Evolutionary conservation across 2,329 filamentous ascomycete species (phyloP), one percentile per base, ranked within the genome.

Genomic region (Venturia aucupariae): DNA sequence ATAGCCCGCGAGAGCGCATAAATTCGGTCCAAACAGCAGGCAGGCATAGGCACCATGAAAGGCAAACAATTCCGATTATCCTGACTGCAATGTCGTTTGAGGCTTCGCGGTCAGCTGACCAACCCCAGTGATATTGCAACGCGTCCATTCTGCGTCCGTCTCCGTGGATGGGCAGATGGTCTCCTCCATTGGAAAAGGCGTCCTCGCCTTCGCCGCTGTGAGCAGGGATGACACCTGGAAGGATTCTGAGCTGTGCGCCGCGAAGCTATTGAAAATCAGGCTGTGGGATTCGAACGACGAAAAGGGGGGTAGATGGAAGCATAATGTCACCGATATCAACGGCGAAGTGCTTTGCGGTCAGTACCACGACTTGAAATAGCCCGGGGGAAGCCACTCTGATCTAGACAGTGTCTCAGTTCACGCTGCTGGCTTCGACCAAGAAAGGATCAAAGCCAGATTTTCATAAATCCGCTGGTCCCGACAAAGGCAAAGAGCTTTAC

Each of bases 391-490:
- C 39, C 42, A 24, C 32, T 42, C 59, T 30, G 39, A 27, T 39
- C 11, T 17, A 19, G 7, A 19, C 72, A 95, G 93, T 99, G 57
- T 97, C 94, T 17, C 94, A 99, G 77, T 99, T 99, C 73, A 99
- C 94, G 2, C 84, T 99, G 11, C 83, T 96, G 61, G 95, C 92
- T 59, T 89, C 88, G 57, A 92, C 92, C n/a, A 96, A 92, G 73
- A 97, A 97, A 76, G 93, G 93, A 67, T 92, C 86, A 73, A 97
- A 96, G 75, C 95, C 94, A 41, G 90, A 95, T 74, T 99, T 99
- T 71, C 93, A 96, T 74, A 90, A 89, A 15, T 92, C 94, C 6
- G 87, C 93, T 67, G 85, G 85, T 60, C 87, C 88, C 3, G 85
- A 90, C 13, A 86, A 92, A 65, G 94, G 93, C 30, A 90, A 86